Percentiles rank a stretch among this genome's conserved stretches.
Conservation (phyloP, 2,329 filamentous ascomycete species). For the Nothophoma quercina region DNA sequence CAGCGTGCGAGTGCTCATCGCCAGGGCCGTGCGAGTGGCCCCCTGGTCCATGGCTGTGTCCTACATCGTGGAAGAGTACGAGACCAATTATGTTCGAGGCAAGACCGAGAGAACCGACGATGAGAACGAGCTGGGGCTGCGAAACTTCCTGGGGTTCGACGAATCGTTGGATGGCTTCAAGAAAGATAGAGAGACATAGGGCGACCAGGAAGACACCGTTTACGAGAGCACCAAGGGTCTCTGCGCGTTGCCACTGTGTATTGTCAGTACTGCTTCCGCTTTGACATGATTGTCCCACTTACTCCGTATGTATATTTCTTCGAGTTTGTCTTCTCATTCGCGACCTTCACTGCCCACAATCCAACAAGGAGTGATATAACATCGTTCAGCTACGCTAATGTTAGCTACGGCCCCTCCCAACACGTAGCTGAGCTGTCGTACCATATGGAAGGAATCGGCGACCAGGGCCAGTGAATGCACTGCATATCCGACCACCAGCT, state of each 20-base stretch:
- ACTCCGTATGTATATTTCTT: constrained; percentile 96
- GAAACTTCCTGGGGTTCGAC: constrained; percentile 87
- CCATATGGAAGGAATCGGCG: constrained; percentile 98
- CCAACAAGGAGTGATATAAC: constrained; percentile 93
- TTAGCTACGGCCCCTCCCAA: constrained; percentile 20
- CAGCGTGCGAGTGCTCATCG: constrained; percentile 55
- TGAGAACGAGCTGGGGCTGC: constrained; percentile 85
- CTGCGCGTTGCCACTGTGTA: constrained; percentile 87
- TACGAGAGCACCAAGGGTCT: constrained; percentile 94
- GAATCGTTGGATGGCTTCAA: constrained; percentile 92
- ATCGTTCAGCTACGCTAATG: constrained; percentile 78
- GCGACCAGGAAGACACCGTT: constrained; percentile 98
- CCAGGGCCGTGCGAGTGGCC: constrained; percentile 57
- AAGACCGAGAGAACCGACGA: constrained; percentile 86
- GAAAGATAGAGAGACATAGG: constrained; percentile 92
- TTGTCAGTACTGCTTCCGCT: constrained; percentile 22
- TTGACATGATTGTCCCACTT: constrained; percentile 50
- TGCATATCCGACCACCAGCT: constrained; percentile 81
- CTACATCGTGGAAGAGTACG: constrained; percentile 90
- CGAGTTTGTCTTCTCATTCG: constrained; percentile 78
- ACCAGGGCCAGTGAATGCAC: constrained; percentile 92
- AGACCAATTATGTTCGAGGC: constrained; percentile 89
- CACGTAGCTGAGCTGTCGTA: constrained; percentile 49
- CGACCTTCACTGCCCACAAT: constrained; percentile 92
- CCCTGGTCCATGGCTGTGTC: constrained; percentile 75